These are phyloP conservation scores for Russula sp. DNA, from an alignment of 768 basidiomycete genomes.

Conservation along the genomic window DNA sequence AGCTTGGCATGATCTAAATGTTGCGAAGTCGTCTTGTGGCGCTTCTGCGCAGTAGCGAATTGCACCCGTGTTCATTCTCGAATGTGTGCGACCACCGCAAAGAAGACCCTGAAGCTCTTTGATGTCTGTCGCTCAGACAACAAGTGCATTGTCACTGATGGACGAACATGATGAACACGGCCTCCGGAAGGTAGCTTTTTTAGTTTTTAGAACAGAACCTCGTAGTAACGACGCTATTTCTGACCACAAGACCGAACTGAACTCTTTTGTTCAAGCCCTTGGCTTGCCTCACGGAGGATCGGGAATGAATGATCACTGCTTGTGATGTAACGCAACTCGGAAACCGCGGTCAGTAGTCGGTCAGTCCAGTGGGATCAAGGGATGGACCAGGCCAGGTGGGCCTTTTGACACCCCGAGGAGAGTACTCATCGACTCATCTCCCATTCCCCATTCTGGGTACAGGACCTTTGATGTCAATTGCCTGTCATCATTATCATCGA, in stretches of 20 bases:
- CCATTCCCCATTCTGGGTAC: background rate
- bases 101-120: background rate
- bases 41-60: background rate
- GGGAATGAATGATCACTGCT: background rate
- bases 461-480: background rate
- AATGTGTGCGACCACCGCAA: background rate
- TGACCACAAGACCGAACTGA: background rate
- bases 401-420: no score
- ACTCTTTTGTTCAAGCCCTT: background rate
- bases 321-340: background rate
- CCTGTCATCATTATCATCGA: background rate
- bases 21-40: background rate
- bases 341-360: background rate
- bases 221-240: background rate
- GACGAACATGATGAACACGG: background rate
- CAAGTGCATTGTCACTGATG: background rate
- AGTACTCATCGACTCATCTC: background rate
- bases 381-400: no score
- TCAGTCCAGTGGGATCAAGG: background rate
- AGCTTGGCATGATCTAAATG: background rate
- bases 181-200: background rate
- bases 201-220: no score
- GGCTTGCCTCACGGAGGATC: background rate
- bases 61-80: background rate
- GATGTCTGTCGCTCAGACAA: background rate